Evolutionary conservation across 1,284 basidiomycete genomes (phyloP).

Genomic region (Leccinum subspadiceum): DNA sequence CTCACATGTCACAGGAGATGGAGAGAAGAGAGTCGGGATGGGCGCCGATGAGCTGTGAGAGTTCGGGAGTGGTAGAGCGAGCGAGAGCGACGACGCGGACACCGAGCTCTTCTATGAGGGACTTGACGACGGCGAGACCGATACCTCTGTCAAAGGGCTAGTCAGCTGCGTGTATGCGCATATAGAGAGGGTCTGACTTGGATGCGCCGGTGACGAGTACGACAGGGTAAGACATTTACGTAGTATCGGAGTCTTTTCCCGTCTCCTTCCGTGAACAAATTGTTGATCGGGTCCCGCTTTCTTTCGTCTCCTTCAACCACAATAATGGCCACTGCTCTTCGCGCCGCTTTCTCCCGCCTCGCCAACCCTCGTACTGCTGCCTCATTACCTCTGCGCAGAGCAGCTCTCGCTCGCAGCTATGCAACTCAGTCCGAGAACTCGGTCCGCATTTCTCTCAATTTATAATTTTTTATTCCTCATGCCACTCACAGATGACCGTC

Average conservation of each 20-base stretch:
- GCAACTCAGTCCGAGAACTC: slow-evolving; percentile 62
- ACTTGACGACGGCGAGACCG: slow-evolving; percentile 69
- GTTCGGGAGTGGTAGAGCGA: slow-evolving; percentile 62
- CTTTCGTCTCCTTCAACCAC: slow-evolving; percentile 28
- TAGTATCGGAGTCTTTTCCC: slow-evolving; percentile 17
- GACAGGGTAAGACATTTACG: slow-evolving; percentile 39
- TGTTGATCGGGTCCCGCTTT: slow-evolving; percentile 15
- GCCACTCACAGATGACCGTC: slow-evolving; percentile 80
- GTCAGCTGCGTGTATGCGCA: slow-evolving; percentile 10
- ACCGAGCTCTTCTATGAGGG: slow-evolving; percentile 60
- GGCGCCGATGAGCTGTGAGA: slow-evolving; percentile 50
- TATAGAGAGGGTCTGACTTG: slow-evolving; percentile 42
- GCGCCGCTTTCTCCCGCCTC: slow-evolving; percentile 63
- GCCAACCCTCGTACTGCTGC: slow-evolving; percentile 43
- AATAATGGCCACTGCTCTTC: slow-evolving; percentile 65
- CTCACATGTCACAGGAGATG: slow-evolving; percentile 73
- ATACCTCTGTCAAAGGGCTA: slow-evolving; percentile 58
- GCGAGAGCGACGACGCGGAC: slow-evolving; percentile 76
- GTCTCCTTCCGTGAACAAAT: slow-evolving; percentile 31
- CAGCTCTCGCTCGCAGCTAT: slow-evolving; percentile 54
- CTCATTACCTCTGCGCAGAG: slow-evolving; percentile 40
- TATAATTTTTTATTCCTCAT: slow-evolving; percentile 7
- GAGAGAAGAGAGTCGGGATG: slow-evolving; percentile 47
- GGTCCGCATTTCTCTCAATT: slow-evolving; percentile 37
- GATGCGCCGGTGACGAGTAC: slow-evolving; percentile 77